These are phyloP conservation scores for Flaveria trinervia DNA, from an alignment of 129 eudicot species.

Conservation along the genomic window DNA sequence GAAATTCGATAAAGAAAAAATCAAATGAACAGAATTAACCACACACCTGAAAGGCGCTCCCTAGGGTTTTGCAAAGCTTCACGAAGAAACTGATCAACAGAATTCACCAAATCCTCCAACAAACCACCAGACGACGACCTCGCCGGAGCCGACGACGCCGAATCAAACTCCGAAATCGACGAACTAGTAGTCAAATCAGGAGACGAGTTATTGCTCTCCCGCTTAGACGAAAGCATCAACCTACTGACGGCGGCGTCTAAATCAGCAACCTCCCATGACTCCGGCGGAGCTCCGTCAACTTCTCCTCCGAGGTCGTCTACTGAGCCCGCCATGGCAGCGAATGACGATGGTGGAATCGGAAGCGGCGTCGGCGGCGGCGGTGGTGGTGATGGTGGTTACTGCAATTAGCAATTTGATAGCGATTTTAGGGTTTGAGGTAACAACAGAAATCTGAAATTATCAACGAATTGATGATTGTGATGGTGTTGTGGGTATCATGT, in stretches of 20 bases:
- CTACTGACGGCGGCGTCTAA: slow-evolving; percentile 75
- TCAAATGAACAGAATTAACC: background rate
- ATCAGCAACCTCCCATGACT: slow-evolving; percentile 94
- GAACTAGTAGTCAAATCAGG: slow-evolving; percentile 15
- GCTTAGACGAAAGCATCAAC: slow-evolving; percentile 53
- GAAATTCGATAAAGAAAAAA: too few species aligned
- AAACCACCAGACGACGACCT: slow-evolving; percentile 35
- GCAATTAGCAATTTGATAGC: slow-evolving; percentile 1
- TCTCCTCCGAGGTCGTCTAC: slow-evolving; percentile 49
- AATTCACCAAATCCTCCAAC: slow-evolving; percentile 56
- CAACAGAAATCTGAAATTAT: slow-evolving; percentile 19
- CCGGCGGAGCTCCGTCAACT: slow-evolving; percentile 44
- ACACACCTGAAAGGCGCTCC: slow-evolving; percentile 72
- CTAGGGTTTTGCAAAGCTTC: slow-evolving; percentile 96
- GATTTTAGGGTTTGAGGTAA: slow-evolving; percentile 26
- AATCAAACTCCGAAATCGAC: slow-evolving; percentile 20
- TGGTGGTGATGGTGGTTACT: background rate
- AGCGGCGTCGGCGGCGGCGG: too few species aligned
- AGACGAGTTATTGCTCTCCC: slow-evolving; percentile 25
- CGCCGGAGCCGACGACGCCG: slow-evolving; percentile 24
- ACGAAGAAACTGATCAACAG: slow-evolving; percentile 85
- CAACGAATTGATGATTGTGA: slow-evolving; percentile 20
- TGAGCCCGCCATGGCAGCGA: slow-evolving; percentile 45
- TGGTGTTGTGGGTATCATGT: slow-evolving; percentile 9
- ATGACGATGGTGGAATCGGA: background rate